Evolutionary conservation across 2,329 filamentous ascomycete genomes (phyloP).

Genomic region (Gnomoniopsis sp.): DNA sequence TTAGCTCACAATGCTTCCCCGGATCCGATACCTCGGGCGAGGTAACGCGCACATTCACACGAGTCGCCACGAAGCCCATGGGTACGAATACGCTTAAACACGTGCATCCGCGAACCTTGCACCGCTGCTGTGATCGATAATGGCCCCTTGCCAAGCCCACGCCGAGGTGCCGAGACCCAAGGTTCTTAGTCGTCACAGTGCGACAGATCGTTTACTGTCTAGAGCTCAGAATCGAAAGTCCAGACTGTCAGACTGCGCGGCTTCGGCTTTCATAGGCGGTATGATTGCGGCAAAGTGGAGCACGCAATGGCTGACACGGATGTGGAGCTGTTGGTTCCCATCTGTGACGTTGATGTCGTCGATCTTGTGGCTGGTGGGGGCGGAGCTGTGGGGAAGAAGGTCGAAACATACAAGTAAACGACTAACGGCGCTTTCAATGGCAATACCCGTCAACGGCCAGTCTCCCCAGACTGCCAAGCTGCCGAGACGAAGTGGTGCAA

Average conservation of each 20-base stretch:
- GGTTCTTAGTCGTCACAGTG: neutral
- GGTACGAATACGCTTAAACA: neutral
- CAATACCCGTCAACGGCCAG: neutral
- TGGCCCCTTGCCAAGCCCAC: constrained; percentile 11
- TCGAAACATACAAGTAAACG: neutral
- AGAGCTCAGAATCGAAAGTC: neutral
- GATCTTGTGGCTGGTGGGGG: constrained; percentile 9
- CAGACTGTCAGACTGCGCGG: no score
- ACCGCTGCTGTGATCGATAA: constrained; percentile 5
- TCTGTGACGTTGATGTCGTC: constrained; percentile 16
- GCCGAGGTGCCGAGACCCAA: constrained; percentile 12
- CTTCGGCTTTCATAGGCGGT: neutral
- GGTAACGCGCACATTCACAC: neutral
- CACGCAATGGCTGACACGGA: constrained; percentile 3
- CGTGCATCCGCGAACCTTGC: neutral
- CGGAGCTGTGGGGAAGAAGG: constrained; percentile 7
- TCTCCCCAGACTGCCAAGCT: no score
- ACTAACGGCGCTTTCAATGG: neutral
- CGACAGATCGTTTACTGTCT: neutral
- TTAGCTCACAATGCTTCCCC: neutral
- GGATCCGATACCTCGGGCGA: constrained; percentile 1
- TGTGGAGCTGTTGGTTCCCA: neutral
- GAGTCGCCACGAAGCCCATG: neutral
- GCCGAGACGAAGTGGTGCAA: neutral
- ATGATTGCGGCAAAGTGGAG: neutral